These are phyloP conservation scores for Phragmites australis DNA, from an alignment of 176 grass and related monocot species.

Conservation along the genomic window DNA sequence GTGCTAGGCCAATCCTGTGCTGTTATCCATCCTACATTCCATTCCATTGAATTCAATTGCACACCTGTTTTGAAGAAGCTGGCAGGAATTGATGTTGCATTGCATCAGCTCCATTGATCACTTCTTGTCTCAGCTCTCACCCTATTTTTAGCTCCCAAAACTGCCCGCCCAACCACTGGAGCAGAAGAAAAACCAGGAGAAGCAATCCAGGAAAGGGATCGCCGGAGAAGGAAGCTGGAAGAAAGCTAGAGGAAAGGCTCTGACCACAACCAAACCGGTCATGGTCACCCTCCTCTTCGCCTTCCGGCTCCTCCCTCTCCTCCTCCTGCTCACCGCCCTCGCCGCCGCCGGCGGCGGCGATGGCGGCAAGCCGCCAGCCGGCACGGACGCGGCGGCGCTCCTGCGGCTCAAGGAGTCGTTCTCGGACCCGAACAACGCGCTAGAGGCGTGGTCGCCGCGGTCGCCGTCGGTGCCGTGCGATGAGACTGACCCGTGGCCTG, in stretches of 20 bases:
- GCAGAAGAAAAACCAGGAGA: slow-evolving; percentile 40
- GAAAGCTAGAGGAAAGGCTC: slow-evolving; percentile 49
- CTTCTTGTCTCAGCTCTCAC: not conserved
- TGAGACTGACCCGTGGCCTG: slow-evolving; percentile 34
- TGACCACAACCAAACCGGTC: slow-evolving; percentile 41
- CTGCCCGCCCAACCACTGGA: slow-evolving; percentile 43
- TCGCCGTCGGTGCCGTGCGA: slow-evolving; percentile 40
- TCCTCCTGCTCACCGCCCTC: not conserved
- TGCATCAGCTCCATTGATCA: slow-evolving; percentile 29
- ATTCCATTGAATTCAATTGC: not conserved
- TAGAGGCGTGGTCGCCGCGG: slow-evolving; percentile 35
- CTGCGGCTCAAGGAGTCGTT: slow-evolving; percentile 61
- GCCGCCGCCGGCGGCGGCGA: not conserved
- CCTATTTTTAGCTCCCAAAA: slow-evolving; percentile 46
- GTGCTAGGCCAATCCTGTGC: not conserved
- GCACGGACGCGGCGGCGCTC: slow-evolving; percentile 50
- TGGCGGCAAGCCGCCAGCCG: not conserved
- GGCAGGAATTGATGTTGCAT: not conserved
- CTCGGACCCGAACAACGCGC: slow-evolving; percentile 25
- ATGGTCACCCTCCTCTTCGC: slow-evolving; percentile 54
- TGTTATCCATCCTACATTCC: not conserved
- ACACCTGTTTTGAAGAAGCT: not conserved
- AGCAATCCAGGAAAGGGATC: slow-evolving; percentile 31
- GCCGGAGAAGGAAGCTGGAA: slow-evolving; percentile 47
- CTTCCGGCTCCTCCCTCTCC: slow-evolving; percentile 44